Conservation (phyloP, 495 filamentous ascomycete species). For the Margaritispora aquatica region DNA sequence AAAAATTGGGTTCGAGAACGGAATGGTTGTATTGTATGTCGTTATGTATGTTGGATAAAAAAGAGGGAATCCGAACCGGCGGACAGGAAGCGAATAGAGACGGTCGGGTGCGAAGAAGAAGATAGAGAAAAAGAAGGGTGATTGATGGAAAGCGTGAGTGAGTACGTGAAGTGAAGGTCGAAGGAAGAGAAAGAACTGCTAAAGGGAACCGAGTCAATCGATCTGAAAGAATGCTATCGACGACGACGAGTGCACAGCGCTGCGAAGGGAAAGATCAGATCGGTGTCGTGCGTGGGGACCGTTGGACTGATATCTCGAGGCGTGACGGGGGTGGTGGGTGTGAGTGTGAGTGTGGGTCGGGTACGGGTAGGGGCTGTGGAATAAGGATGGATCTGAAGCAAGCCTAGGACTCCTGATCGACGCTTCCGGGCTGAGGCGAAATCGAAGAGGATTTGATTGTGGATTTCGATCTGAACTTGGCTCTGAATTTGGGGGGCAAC, state of each 20-base stretch:
- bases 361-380: no score
- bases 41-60: neutral
- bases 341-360: constrained; percentile 10
- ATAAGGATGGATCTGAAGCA: constrained; percentile 19
- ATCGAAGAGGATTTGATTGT: neutral
- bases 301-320: constrained; percentile 20
- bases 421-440: neutral
- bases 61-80: constrained; percentile 21
- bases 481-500: no score
- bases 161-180: neutral
- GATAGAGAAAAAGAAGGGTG: no score
- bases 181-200: constrained; percentile 3
- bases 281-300: constrained; percentile 2
- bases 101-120: no score
- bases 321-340: constrained; percentile 5
- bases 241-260: constrained; percentile 25
- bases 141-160: no score
- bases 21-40: constrained; percentile 2
- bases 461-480: no score
- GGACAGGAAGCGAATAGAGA: constrained; percentile 15
- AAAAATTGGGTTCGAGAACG: neutral
- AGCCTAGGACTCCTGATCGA: constrained; percentile 1
- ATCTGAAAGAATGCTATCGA: constrained; percentile 24
- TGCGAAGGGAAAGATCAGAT: constrained; percentile 2
- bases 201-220: neutral